phyloP scores from a whole-genome alignment of 1,139 yeast genomes.

The Pichia sp. region DNA sequence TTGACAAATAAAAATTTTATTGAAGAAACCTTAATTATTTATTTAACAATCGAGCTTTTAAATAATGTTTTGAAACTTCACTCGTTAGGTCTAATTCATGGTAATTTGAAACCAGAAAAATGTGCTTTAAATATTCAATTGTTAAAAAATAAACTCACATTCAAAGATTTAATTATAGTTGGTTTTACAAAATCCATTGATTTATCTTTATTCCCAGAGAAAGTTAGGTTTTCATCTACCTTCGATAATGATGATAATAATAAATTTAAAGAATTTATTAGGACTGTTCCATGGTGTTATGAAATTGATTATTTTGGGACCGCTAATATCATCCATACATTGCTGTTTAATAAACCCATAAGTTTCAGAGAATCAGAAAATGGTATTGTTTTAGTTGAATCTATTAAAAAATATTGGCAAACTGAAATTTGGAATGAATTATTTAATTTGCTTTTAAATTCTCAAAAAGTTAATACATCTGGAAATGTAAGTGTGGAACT shows the following conservation, averaged over 20 bases:
- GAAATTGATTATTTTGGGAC: conserved; percentile 84
- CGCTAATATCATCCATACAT: conserved; percentile 67
- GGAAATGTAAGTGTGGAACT: conserved; percentile 18
- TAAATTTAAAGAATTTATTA: conserved; percentile 72
- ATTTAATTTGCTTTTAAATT: conserved; percentile 61
- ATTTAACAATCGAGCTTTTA: conserved; percentile 50
- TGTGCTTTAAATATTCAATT: conserved; percentile 62
- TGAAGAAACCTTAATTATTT: conserved; percentile 63
- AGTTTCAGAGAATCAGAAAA: conserved; percentile 34
- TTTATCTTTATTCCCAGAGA: conserved; percentile 46
- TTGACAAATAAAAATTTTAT: conserved; percentile 25
- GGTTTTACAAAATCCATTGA: conserved; percentile 87
- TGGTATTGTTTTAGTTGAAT: conserved; percentile 34
- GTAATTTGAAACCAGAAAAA: conserved; percentile 82
- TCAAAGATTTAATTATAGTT: conserved; percentile 49
- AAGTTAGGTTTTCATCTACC: conserved; percentile 40
- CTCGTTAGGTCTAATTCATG: conserved; percentile 63
- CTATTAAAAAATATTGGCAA: conserved; percentile 76
- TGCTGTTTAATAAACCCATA: conserved; percentile 65
- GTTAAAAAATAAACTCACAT: conserved; percentile 14
- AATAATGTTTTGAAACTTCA: conserved; percentile 41
- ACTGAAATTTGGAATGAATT: conserved; percentile 63
- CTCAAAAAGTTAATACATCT: conserved; percentile 27
- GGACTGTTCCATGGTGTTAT: conserved; percentile 62
- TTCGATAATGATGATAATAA: conserved; percentile 55